Conservation (phyloP, 371 early-diverging fungal genomes). For the Mucor velutinosus region DNA sequence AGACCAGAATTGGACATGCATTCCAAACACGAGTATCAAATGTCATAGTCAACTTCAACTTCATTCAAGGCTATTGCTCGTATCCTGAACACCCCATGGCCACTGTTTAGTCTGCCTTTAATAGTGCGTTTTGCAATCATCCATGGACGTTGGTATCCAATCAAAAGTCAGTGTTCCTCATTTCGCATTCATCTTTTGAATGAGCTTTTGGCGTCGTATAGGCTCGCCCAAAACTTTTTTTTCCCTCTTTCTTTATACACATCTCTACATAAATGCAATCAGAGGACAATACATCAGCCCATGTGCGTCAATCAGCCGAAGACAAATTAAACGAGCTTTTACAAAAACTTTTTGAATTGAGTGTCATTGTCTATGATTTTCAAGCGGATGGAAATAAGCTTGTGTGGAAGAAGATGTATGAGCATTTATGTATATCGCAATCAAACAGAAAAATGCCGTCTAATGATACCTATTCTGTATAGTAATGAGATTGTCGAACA, state of each 20-base stretch:
- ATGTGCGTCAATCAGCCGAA: constrained; percentile 52
- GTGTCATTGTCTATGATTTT: constrained; percentile 73
- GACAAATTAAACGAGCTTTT: constrained; percentile 60
- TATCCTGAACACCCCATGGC: too few relatives aligned
- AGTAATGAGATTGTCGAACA: constrained; percentile 68
- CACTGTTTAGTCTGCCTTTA: too few relatives aligned
- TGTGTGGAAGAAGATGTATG: constrained; percentile 69
- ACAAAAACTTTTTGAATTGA: constrained; percentile 65
- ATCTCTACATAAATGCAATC: constrained; percentile 15
- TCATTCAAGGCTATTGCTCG: too few relatives aligned
- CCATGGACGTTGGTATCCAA: not conserved
- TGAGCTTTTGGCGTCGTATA: not conserved
- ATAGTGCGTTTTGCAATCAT: not conserved
- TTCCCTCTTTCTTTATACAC: not conserved
- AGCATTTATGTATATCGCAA: not conserved
- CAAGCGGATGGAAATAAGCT: constrained; percentile 67
- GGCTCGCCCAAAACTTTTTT: not conserved
- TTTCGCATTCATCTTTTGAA: not conserved
- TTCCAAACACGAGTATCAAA: too few relatives aligned
- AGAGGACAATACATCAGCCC: not conserved
- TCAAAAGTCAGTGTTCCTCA: not conserved
- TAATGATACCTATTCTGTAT: not conserved
- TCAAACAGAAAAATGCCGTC: not conserved
- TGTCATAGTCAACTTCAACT: too few relatives aligned
- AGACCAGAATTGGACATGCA: too few relatives aligned